phyloP scores from a whole-genome alignment of 768 basidiomycete species.

The Auriscalpium orientale region DNA sequence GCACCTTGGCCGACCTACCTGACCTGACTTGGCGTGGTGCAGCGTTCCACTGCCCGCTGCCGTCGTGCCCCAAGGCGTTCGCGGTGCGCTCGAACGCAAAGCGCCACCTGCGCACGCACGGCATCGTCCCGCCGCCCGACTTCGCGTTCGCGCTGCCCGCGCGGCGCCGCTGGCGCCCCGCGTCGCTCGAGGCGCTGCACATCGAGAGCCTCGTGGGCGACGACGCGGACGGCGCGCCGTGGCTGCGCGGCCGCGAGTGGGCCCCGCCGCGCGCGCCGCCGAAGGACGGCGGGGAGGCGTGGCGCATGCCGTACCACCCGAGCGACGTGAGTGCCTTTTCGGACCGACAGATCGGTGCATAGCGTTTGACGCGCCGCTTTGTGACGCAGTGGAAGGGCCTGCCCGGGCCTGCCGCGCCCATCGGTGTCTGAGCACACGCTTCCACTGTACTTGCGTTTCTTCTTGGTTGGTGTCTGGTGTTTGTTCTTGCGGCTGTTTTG shows the following conservation, averaged over 20 bases:
- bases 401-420: constrained; percentile 27
- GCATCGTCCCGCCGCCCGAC: constrained; percentile 43
- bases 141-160: constrained; percentile 26
- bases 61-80: constrained; percentile 58
- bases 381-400: constrained; percentile 27
- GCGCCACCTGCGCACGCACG: constrained; percentile 72
- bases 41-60: constrained; percentile 45
- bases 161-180: background rate
- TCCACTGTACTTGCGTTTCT: constrained; percentile 1
- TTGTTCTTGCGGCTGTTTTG: background rate
- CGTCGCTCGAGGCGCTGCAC: background rate
- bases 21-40: background rate
- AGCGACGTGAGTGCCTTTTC: constrained; percentile 21
- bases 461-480: background rate
- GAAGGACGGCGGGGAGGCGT: background rate
- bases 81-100: constrained; percentile 78
- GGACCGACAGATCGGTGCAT: background rate
- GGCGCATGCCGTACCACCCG: constrained; percentile 24
- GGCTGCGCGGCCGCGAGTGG: background rate
- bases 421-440: background rate
- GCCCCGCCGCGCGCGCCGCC: too few species aligned
- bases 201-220: background rate
- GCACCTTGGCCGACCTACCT: constrained; percentile 1
- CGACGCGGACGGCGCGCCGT: background rate
- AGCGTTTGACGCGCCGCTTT: background rate